These are phyloP conservation scores for Chytriomyces confervae DNA, from an alignment of 192 early-diverging fungal species.

Conservation along the genomic window DNA sequence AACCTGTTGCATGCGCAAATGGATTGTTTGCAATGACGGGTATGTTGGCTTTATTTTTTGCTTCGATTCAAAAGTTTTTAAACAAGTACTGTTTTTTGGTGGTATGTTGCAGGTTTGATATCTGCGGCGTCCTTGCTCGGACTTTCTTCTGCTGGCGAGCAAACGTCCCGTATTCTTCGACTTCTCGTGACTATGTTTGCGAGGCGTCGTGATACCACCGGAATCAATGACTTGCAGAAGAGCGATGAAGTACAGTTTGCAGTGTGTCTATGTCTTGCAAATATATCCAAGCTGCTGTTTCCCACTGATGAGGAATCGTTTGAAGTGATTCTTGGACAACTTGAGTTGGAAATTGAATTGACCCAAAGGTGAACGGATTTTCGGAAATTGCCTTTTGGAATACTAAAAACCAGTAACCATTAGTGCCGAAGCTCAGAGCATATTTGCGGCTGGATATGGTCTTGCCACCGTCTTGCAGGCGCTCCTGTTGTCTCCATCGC, in stretches of 20 bases:
- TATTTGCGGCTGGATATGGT: conserved; percentile 21
- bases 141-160: conserved; percentile 5
- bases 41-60: background rate
- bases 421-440: conserved; percentile 1
- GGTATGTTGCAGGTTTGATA: conserved; percentile 9
- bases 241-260: conserved; percentile 32
- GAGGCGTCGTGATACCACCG: background rate
- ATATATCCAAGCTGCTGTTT: conserved; percentile 9
- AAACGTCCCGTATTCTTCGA: background rate
- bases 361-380: background rate
- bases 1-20: conserved; percentile 11
- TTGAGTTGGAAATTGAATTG: background rate
- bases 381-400: background rate
- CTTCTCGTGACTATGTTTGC: background rate
- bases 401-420: background rate
- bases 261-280: conserved; percentile 2
- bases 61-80: background rate
- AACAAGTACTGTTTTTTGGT: background rate
- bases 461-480: background rate
- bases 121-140: conserved; percentile 4
- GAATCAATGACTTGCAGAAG: conserved; percentile 8
- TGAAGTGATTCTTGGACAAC: background rate
- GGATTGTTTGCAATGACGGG: background rate
- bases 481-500: background rate
- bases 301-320: conserved; percentile 28